Evolutionary conservation across 1,284 basidiomycete genomes (phyloP).

Genomic region (Sporisorium exsertum): DNA sequence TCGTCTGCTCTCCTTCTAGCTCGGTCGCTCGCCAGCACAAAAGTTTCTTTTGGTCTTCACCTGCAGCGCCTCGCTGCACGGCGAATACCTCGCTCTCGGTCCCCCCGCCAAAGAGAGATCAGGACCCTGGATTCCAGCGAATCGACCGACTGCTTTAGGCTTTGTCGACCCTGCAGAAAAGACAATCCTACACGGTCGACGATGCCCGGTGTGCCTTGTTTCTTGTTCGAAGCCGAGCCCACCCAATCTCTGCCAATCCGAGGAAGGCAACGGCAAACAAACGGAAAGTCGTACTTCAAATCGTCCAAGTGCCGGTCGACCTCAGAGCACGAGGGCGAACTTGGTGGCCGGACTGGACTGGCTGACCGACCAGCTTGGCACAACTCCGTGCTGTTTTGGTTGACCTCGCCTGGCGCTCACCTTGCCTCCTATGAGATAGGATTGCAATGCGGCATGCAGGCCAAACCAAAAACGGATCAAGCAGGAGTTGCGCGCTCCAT

Average conservation of each 20-base stretch:
- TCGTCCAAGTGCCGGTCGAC: background rate
- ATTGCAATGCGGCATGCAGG: conserved; percentile 5
- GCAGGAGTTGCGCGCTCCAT: background rate
- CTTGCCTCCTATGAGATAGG: background rate
- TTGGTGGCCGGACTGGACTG: background rate
- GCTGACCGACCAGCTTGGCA: conserved; percentile 2
- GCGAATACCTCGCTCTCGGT: background rate
- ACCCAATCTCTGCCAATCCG: background rate
- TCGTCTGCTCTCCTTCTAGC: background rate
- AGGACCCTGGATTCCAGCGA: conserved; percentile 3
- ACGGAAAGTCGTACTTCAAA: background rate
- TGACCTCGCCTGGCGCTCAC: background rate
- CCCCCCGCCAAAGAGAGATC: background rate
- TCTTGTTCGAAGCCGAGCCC: background rate
- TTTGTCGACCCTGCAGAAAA: conserved; percentile 8
- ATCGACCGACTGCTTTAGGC: background rate
- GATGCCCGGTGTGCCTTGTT: background rate
- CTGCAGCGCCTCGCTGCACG: background rate
- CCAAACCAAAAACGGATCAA: background rate
- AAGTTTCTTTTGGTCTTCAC: background rate
- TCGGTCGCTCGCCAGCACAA: background rate
- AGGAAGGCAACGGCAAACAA: background rate
- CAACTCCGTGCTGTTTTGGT: conserved; percentile 2
- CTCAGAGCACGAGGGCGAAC: background rate
- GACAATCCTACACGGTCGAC: background rate